Conservation (phyloP, 306 rosid species). For the Ceratonia siliqua region DNA sequence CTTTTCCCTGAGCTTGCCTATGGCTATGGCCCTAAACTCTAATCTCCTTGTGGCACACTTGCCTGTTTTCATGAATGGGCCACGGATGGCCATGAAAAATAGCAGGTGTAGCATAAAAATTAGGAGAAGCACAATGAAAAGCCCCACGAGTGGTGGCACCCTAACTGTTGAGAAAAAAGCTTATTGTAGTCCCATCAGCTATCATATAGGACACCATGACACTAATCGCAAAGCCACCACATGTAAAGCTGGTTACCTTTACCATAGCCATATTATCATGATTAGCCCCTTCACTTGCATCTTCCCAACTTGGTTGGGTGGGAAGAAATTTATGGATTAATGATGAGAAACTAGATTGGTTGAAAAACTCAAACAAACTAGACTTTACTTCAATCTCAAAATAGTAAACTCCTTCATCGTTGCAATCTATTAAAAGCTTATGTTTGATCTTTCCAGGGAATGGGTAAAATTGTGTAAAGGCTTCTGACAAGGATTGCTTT, state of each 20-base stretch:
- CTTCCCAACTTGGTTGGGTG: background rate
- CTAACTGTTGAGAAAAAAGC: background rate
- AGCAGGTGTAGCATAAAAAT: background rate
- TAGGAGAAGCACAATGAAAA: background rate
- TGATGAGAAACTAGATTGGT: background rate
- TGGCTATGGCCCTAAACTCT: background rate
- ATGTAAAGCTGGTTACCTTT: conserved; percentile 13
- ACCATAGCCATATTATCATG: background rate
- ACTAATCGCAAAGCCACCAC: conserved; percentile 15
- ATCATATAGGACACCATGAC: background rate
- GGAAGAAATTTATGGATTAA: background rate
- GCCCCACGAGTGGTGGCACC: background rate
- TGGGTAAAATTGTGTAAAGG: conserved; percentile 40
- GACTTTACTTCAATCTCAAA: background rate
- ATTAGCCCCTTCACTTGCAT: background rate
- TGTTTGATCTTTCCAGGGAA: conserved; percentile 30
- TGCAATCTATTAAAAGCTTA: conserved; percentile 25
- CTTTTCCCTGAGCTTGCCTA: background rate
- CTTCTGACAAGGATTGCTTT: conserved; percentile 33
- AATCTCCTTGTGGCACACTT: background rate
- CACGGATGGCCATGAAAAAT: background rate
- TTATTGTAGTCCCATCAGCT: background rate
- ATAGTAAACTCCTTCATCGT: conserved; percentile 20
- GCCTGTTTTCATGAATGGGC: background rate
- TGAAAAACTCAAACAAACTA: background rate